phyloP scores from a whole-genome alignment of 2,329 filamentous ascomycete genomes.

The Seiridium cupressi region DNA sequence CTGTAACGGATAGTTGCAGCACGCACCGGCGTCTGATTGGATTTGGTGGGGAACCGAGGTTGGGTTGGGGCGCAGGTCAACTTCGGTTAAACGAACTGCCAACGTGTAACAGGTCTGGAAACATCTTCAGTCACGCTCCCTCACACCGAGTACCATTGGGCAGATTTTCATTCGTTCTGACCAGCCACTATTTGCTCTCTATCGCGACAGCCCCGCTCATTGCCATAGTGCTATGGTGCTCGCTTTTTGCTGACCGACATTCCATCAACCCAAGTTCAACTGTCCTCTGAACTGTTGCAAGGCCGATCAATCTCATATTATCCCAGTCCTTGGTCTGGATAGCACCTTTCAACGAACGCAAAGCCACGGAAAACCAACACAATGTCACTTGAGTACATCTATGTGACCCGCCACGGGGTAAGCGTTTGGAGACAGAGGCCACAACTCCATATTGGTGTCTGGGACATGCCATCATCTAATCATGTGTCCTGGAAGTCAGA shows the following conservation, averaged over 20 bases:
- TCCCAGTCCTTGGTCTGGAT: not conserved
- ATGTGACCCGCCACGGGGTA: slow-evolving; percentile 74
- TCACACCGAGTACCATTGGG: too few species aligned
- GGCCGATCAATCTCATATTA: not conserved
- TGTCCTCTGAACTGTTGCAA: too few species aligned
- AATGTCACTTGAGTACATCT: slow-evolving; percentile 71
- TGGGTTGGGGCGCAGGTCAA: not conserved
- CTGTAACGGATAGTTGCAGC: slow-evolving; percentile 1
- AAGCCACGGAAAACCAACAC: not conserved
- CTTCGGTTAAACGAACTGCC: too few species aligned
- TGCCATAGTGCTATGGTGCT: not conserved
- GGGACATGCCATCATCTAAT: not conserved
- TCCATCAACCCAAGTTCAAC: not conserved
- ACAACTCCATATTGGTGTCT: not conserved
- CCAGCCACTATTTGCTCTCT: not conserved
- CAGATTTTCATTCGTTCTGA: not conserved
- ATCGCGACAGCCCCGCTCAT: too few species aligned
- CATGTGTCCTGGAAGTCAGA: slow-evolving; percentile 10
- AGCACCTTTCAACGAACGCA: not conserved
- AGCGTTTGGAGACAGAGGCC: slow-evolving; percentile 25
- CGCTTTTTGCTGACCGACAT: not conserved
- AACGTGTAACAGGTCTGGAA: not conserved
- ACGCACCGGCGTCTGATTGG: not conserved
- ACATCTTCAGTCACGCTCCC: not conserved
- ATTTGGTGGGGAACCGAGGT: not conserved